Evolutionary conservation across 495 filamentous ascomycete genomes (phyloP).

Genomic region (Gamarada debralockiae): DNA sequence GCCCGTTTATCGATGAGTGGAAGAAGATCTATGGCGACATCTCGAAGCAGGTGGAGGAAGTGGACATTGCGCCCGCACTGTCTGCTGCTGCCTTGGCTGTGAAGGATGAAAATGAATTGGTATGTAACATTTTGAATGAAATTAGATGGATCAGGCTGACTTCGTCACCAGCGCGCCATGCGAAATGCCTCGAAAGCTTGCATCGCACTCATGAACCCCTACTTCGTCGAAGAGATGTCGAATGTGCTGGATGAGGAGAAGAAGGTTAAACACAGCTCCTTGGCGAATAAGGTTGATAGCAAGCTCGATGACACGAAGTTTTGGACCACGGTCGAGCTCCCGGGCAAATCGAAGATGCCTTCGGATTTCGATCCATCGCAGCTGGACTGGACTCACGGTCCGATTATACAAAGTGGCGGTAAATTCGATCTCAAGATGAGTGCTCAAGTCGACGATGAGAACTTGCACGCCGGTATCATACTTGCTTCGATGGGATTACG

Average conservation of each 20-base stretch:
- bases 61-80: constrained; percentile 79
- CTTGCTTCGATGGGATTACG: constrained; percentile 84
- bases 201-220: constrained; percentile 85
- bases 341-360: constrained; percentile 69
- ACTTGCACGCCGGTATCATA: constrained; percentile 91
- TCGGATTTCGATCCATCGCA: constrained; percentile 84
- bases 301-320: constrained; percentile 93
- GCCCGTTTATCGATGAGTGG: constrained; percentile 96
- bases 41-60: constrained; percentile 80
- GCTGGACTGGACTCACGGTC: constrained; percentile 89
- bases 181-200: constrained; percentile 89
- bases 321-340: constrained; percentile 72
- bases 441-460: constrained; percentile 69
- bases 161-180: constrained; percentile 62
- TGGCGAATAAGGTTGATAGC: constrained; percentile 77
- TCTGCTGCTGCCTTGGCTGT: constrained; percentile 83
- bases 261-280: constrained; percentile 84
- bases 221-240: constrained; percentile 97
- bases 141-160: constrained; percentile 25
- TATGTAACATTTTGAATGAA: constrained; percentile 6
- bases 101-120: constrained; percentile 90
- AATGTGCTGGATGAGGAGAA: constrained; percentile 90
- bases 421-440: constrained; percentile 85
- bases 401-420: constrained; percentile 93
- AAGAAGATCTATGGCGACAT: constrained; percentile 72